Percentiles rank a stretch among this genome's conserved stretches.
Conservation (phyloP, 192 early-diverging fungal genomes). For the Entomortierella chlamydospora region DNA sequence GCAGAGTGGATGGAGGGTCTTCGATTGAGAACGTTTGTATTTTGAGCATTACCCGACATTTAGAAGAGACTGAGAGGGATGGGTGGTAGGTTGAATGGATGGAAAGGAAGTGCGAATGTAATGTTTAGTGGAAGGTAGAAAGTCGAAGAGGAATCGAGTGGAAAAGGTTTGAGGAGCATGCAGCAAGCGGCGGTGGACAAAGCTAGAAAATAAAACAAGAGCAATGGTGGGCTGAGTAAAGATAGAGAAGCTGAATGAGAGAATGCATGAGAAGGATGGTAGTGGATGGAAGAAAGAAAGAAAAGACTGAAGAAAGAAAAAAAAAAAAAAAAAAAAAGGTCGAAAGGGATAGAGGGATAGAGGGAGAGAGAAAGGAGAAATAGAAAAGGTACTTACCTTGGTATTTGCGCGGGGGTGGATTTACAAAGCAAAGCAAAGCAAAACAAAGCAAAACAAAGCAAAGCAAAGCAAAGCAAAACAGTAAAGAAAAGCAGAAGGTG, state of each 20-base stretch:
- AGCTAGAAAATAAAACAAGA: not conserved
- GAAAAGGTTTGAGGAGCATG: not conserved
- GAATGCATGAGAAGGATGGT: not conserved
- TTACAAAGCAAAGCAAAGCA: no score
- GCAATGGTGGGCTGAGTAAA: not conserved
- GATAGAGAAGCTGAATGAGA: not conserved
- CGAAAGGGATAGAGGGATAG: no score
- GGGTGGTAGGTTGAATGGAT: not conserved
- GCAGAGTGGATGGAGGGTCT: constrained; percentile 30
- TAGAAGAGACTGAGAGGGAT: not conserved
- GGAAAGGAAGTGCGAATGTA: no score
- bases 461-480: no score
- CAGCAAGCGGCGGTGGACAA: not conserved
- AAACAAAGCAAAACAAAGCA: no score
- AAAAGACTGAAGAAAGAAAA: no score
- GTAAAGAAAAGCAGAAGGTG: no score
- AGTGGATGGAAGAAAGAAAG: no score
- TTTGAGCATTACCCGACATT: constrained; percentile 17
- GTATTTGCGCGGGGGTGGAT: no score
- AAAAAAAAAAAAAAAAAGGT: no score
- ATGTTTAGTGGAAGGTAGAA: not conserved
- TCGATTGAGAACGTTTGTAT: constrained; percentile 19
- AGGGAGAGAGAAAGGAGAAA: no score
- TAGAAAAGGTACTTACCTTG: no score
- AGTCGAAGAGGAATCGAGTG: not conserved